A percentile compares a stretch with the other conserved stretches of the same genome.
phyloP scores from a whole-genome alignment of 1,139 yeast species.

The Magnusiomyces suaveolens region DNA sequence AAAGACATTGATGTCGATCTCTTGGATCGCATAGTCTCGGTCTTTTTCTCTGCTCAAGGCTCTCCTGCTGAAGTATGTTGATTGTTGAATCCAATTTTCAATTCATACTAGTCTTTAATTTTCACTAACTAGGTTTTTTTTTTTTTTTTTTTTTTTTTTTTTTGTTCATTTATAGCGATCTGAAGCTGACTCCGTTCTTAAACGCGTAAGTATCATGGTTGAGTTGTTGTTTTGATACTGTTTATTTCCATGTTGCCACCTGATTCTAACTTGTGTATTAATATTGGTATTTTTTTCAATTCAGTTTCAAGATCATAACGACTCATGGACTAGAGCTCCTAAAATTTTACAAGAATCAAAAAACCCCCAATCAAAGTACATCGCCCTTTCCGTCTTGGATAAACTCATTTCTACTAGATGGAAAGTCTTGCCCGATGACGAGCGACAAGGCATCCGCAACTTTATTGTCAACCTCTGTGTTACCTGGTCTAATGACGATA shows the following conservation, averaged over 20 bases:
- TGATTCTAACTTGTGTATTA: neutral
- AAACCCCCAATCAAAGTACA: slow-evolving; percentile 81
- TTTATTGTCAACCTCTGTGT: slow-evolving; percentile 91
- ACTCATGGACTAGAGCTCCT: slow-evolving; percentile 93
- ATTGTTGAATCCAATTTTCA: neutral
- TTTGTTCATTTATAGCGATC: slow-evolving; percentile 45
- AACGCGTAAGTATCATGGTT: slow-evolving; percentile 35
- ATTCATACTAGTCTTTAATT: neutral
- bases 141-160: too few species aligned
- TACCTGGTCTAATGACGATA: slow-evolving; percentile 78
- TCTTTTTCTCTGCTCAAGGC: slow-evolving; percentile 81
- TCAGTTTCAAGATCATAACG: slow-evolving; percentile 81
- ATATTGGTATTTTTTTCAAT: slow-evolving; percentile 3
- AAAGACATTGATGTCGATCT: slow-evolving; percentile 69
- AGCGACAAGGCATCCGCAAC: slow-evolving; percentile 74
- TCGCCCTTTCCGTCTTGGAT: slow-evolving; percentile 83
- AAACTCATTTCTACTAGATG: slow-evolving; percentile 84
- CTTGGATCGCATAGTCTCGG: slow-evolving; percentile 75
- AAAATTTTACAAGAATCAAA: slow-evolving; percentile 69
- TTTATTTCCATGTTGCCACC: neutral
- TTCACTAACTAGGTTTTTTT: slow-evolving; percentile 2
- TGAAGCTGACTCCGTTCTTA: slow-evolving; percentile 72
- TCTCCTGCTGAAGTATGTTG: slow-evolving; percentile 36
- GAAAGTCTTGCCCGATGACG: slow-evolving; percentile 85
- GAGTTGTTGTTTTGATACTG: neutral